Percentiles rank a stretch among this genome's conserved stretches.
Evolutionary conservation across 345 rosid genomes (phyloP).

Genomic region (Acer saccharum): DNA sequence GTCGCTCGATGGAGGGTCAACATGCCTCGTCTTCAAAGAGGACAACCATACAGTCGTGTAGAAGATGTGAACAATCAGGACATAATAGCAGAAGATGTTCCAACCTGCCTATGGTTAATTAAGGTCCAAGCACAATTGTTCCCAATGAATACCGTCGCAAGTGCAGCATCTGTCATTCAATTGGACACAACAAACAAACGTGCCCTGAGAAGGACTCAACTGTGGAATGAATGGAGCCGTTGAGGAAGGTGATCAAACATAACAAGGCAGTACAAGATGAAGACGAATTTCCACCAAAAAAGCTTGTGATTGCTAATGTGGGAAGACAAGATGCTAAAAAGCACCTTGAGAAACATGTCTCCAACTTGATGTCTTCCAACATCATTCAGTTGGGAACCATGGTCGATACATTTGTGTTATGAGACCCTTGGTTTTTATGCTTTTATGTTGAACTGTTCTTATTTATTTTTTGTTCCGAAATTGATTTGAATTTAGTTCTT

Average conservation of each 20-base stretch:
- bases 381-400: constrained; percentile 95
- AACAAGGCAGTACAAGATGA: constrained; percentile 99
- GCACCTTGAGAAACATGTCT: constrained; percentile 94
- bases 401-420: constrained; percentile 96
- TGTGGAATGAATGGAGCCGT: too few relatives aligned
- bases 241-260: constrained; percentile 56
- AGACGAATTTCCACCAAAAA: constrained; percentile 92
- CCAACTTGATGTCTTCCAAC: constrained; percentile 98
- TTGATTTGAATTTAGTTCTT: neutral
- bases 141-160: too few relatives aligned
- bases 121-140: too few relatives aligned
- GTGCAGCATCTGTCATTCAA: too few relatives aligned
- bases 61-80: too few relatives aligned
- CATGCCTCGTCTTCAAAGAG: too few relatives aligned
- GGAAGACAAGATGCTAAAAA: constrained; percentile 99
- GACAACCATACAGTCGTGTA: too few relatives aligned
- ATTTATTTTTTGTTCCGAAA: neutral
- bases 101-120: too few relatives aligned
- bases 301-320: constrained; percentile 88
- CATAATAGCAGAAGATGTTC: too few relatives aligned
- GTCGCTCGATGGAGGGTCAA: too few relatives aligned
- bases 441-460: neutral
- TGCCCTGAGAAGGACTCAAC: too few relatives aligned
- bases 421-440: constrained; percentile 16
- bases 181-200: too few relatives aligned